Conservation (phyloP, 2,329 filamentous ascomycete species). For the Microsporum canis region DNA sequence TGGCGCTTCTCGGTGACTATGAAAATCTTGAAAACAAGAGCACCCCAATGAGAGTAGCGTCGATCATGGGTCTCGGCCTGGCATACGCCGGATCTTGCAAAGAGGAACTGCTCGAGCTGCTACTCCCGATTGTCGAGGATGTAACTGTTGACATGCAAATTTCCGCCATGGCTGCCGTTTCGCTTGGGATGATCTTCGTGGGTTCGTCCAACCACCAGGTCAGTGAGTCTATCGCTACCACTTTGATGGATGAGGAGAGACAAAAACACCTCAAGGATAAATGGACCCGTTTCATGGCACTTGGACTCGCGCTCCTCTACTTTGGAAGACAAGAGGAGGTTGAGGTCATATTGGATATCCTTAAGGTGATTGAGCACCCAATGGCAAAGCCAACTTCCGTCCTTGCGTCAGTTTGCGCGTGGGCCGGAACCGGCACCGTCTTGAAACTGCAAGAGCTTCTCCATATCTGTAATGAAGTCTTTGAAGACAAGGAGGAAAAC, state of each 20-base stretch:
- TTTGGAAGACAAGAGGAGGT: conserved; percentile 97
- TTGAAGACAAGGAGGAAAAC: conserved; percentile 88
- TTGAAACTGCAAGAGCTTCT: conserved; percentile 94
- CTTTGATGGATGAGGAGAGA: conserved; percentile 85
- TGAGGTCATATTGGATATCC: conserved; percentile 91
- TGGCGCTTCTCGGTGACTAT: conserved; percentile 71
- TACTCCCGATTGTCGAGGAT: conserved; percentile 80
- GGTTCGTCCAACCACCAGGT: conserved; percentile 86
- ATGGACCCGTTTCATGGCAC: conserved; percentile 93
- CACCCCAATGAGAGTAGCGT: conserved; percentile 64
- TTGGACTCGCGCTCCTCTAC: conserved; percentile 85
- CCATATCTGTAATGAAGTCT: conserved; percentile 95
- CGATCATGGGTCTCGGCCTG: conserved; percentile 91
- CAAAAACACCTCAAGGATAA: conserved; percentile 89
- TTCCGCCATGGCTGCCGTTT: conserved; percentile 87
- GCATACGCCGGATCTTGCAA: conserved; percentile 92
- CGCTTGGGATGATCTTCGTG: conserved; percentile 82
- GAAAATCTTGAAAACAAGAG: conserved; percentile 72
- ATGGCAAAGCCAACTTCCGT: conserved; percentile 95
- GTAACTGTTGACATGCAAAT: conserved; percentile 83
- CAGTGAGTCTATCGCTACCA: conserved; percentile 82
- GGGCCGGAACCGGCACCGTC: conserved; percentile 93
- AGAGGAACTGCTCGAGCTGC: conserved; percentile 70
- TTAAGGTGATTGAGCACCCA: conserved; percentile 93
- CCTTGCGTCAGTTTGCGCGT: conserved; percentile 90